Percentiles rank a stretch among this genome's conserved stretches.
Evolutionary conservation across 176 grass and related monocot genomes (phyloP).

Genomic region (Juncus effusus): DNA sequence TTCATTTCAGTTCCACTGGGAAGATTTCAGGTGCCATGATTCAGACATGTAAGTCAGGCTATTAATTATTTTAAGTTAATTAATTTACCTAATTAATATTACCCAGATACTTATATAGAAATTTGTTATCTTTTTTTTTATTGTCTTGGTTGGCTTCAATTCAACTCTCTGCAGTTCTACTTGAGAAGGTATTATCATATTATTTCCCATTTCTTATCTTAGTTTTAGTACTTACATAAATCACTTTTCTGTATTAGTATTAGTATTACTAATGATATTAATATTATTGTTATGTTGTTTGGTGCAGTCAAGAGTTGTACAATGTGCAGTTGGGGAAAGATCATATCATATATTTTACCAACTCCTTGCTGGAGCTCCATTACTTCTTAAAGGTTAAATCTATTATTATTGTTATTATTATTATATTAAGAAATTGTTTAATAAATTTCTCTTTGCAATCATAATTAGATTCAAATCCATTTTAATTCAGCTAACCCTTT

Average conservation of each 20-base stretch:
- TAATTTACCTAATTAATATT: conserved; percentile 28
- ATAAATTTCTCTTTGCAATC: background rate
- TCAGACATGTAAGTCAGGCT: conserved; percentile 75
- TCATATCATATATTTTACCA: conserved; percentile 99
- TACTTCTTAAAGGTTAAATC: conserved; percentile 56
- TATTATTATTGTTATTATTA: too few species aligned
- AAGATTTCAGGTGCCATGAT: conserved; percentile 96
- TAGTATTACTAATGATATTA: too few species aligned
- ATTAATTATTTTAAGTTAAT: background rate
- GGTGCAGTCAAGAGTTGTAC: conserved; percentile 91
- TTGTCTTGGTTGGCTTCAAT: conserved; percentile 27
- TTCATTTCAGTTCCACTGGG: conserved; percentile 90
- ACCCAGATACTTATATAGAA: too few species aligned
- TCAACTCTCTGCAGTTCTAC: conserved; percentile 62
- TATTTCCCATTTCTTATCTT: background rate
- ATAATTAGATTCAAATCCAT: background rate
- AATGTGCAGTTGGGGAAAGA: conserved; percentile 73
- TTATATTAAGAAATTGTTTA: too few species aligned
- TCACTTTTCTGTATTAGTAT: background rate
- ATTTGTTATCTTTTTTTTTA: conserved; percentile 36
- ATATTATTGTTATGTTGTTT: conserved; percentile 14
- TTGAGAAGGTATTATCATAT: conserved; percentile 77
- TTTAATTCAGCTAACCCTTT: background rate
- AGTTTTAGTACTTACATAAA: background rate
- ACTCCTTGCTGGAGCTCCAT: conserved; percentile 73